Base-by-base conservation (phyloP, 768 basidiomycete genomes). In the Brasilioporus rufonigricans region DNA sequence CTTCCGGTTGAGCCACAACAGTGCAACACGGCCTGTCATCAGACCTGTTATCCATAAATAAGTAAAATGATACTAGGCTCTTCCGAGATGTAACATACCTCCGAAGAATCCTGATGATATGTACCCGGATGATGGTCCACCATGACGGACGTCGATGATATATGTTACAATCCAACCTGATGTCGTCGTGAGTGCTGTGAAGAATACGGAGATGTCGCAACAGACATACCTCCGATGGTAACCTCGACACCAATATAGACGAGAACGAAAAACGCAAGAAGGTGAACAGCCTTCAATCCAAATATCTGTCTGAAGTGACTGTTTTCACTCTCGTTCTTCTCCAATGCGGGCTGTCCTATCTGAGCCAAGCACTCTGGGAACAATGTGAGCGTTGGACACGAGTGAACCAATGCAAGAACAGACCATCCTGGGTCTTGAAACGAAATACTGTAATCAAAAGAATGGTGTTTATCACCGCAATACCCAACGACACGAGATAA, bases 101-200 rank as follows among this genome's bases (percentile, higher is more conserved):
- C 80, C 81, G 53, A 78, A 80, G 57, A 80, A 80, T 12, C 82
- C 82, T 4, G 81, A 76, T 4, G 87, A n/a, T n/a, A n/a, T n/a
- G n/a, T n/a, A n/a, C n/a, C n/a, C n/a, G n/a, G n/a, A n/a, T n/a
- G n/a, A n/a, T n/a, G n/a, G n/a, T n/a, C n/a, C n/a, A n/a, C n/a
- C n/a, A n/a, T n/a, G n/a, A n/a, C n/a, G n/a, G n/a, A n/a, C n/a
- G n/a, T n/a, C n/a, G n/a, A n/a, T n/a, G n/a, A n/a, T n/a, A n/a
- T n/a, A n/a, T n/a, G n/a, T 85, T 9, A 86, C 85, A 35, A 86
- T 87, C 87, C 87, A 89, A 3, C 86, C 85, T 83, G 35, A 39
- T 6, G 4, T 26, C 21, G 31, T 29, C 27, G 7, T 57, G 26
- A 45, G 51, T 45, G 14, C 11, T 11, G 13, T 0, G 24, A 23